A percentile compares a stretch with the other conserved stretches of the same genome.
phyloP scores from a whole-genome alignment of 163 green algal genomes.

The Scenedesmus sp. region DNA sequence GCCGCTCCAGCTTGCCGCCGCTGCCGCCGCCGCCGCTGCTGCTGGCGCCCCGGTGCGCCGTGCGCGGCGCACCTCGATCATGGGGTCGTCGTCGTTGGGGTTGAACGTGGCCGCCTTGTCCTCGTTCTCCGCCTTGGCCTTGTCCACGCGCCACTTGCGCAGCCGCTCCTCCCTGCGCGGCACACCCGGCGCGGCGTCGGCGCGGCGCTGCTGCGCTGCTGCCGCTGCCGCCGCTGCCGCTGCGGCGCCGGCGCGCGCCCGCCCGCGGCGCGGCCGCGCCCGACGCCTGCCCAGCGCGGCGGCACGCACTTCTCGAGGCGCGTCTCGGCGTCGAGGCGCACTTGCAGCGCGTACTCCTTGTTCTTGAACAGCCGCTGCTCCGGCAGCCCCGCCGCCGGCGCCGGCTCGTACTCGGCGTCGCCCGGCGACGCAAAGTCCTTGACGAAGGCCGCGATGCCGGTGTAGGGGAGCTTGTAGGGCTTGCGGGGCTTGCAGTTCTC shows the following conservation, averaged over 20 bases:
- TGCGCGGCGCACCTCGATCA: slow-evolving; percentile 63
- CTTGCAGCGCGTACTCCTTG: slow-evolving; percentile 77
- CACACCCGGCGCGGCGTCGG: too few species aligned
- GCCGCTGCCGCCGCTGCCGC: too few species aligned
- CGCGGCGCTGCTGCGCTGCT: not conserved
- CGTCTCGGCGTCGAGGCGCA: slow-evolving; percentile 75
- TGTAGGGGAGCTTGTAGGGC: slow-evolving; percentile 60
- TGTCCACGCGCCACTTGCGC: slow-evolving; percentile 61
- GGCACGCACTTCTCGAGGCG: slow-evolving; percentile 68
- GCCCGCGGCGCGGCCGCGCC: too few species aligned
- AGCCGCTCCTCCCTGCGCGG: slow-evolving; percentile 63
- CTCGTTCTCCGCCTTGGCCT: slow-evolving; percentile 58
- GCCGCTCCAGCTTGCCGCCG: too few species aligned
- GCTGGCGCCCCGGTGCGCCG: too few species aligned
- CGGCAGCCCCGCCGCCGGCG: slow-evolving; percentile 42
- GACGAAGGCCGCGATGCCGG: slow-evolving; percentile 65
- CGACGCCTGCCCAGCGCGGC: too few species aligned
- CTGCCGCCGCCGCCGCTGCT: too few species aligned
- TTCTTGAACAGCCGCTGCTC: slow-evolving; percentile 70
- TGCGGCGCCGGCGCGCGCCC: too few species aligned
- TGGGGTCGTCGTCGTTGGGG: slow-evolving; percentile 74
- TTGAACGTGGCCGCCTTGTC: slow-evolving; percentile 69
- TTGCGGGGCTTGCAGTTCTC: slow-evolving; percentile 47
- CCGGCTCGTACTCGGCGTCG: slow-evolving; percentile 80
- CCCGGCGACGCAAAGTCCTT: slow-evolving; percentile 71